Percentiles rank a stretch among this genome's conserved stretches.
Evolutionary conservation across 1,284 basidiomycete genomes (phyloP).

Genomic region (Fomes fomentarius): DNA sequence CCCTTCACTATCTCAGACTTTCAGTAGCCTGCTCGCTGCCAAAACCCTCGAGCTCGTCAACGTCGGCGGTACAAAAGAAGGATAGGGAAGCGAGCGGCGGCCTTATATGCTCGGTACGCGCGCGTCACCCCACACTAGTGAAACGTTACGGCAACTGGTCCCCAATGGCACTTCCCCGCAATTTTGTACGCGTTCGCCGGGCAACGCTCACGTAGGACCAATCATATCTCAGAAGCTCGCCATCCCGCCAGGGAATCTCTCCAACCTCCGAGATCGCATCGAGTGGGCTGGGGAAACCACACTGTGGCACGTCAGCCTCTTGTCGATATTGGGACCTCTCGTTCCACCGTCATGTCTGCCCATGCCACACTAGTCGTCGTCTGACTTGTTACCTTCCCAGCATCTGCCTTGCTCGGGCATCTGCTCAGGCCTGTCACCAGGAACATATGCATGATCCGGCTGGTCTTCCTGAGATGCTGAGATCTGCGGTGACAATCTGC

Average conservation of each 20-base stretch:
- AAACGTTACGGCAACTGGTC: slow-evolving; percentile 19
- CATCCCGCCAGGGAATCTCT: slow-evolving; percentile 7
- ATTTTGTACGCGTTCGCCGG: neutral
- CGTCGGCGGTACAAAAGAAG: slow-evolving; percentile 2
- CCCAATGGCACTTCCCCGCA: slow-evolving; percentile 12
- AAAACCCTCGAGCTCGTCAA: slow-evolving; percentile 10
- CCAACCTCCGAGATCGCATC: slow-evolving; percentile 12
- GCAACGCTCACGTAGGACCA: slow-evolving; percentile 15
- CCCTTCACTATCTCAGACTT: slow-evolving; percentile 1
- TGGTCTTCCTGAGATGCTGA: neutral
- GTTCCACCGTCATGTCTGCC: slow-evolving; percentile 4
- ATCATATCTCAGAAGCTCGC: slow-evolving; percentile 19
- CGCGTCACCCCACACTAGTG: slow-evolving; percentile 14
- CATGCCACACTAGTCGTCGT: slow-evolving; percentile 1
- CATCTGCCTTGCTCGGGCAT: slow-evolving; percentile 1
- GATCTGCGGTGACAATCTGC: slow-evolving; percentile 2
- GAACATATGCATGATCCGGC: slow-evolving; percentile 15
- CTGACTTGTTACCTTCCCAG: slow-evolving; percentile 7
- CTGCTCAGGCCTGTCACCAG: slow-evolving; percentile 4
- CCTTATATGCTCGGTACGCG: slow-evolving; percentile 10
- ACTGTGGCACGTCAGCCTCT: slow-evolving; percentile 9
- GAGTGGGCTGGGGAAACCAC: slow-evolving; percentile 12
- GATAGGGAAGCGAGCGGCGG: neutral
- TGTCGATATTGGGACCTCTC: neutral
- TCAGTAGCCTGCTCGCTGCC: slow-evolving; percentile 1